These are phyloP conservation scores for Neurospora sp. DNA, from an alignment of 495 filamentous ascomycete genomes.

Conservation along the genomic window DNA sequence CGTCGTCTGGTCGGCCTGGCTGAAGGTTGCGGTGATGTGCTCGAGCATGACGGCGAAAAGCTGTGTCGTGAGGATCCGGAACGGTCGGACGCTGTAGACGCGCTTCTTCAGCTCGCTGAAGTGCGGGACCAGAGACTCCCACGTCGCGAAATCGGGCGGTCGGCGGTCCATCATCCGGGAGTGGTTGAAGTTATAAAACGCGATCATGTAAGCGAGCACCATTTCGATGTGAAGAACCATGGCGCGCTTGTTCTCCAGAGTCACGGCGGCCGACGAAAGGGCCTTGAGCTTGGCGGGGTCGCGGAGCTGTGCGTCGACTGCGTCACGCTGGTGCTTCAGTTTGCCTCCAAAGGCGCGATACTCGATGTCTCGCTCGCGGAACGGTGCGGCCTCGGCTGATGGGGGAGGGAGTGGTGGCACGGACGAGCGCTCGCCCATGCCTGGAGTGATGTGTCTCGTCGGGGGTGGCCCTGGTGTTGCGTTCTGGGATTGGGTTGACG, in stretches of 20 bases:
- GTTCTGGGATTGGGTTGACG: conserved; percentile 35
- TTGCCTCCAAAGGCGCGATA: conserved; percentile 25
- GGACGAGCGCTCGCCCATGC: conserved; percentile 19
- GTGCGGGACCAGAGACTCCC: conserved; percentile 23
- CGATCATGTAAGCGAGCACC: conserved; percentile 31
- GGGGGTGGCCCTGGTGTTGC: conserved; percentile 27
- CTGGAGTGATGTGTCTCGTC: conserved; percentile 27
- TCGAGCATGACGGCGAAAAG: conserved; percentile 29
- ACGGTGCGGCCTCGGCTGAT: conserved; percentile 15
- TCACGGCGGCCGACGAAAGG: background rate
- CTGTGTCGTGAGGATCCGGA: conserved; percentile 22
- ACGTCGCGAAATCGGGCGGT: conserved; percentile 11
- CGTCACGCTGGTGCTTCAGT: conserved; percentile 38
- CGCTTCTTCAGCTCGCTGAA: conserved; percentile 20
- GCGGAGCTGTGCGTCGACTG: conserved; percentile 27
- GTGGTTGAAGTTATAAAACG: conserved; percentile 23
- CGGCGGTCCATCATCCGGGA: conserved; percentile 14
- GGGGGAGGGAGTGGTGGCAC: conserved; percentile 5
- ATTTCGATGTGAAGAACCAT: conserved; percentile 30
- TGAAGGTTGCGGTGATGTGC: conserved; percentile 20
- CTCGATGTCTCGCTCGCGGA: conserved; percentile 12
- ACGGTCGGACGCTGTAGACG: conserved; percentile 9
- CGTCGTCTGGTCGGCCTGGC: conserved; percentile 11
- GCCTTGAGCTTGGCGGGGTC: background rate
- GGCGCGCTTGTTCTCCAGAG: conserved; percentile 17